Evolutionary conservation across 2,329 filamentous ascomycete genomes (phyloP), one percentile per base, ranked within the genome.

Genomic region (Colletotrichum agaves): DNA sequence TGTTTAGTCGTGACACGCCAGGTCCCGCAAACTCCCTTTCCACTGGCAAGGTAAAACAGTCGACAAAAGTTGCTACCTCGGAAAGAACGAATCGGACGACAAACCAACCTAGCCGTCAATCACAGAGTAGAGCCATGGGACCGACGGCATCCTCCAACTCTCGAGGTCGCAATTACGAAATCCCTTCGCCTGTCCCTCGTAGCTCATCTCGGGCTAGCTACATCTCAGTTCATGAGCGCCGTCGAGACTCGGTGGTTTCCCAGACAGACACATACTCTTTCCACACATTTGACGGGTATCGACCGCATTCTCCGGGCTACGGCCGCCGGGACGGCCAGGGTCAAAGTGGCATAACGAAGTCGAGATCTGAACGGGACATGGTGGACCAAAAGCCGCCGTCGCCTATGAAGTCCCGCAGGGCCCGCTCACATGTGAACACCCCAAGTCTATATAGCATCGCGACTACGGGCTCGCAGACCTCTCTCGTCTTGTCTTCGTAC

Each of bases 381-480:
- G 61, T 61, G 46, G 68, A 73, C 3, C 62, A 69, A 19, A 69
- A 67, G 23, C 66, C 62, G 3, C 31, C 62, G 10, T 69, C 66
- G n/a, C 66, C 66, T 7, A 62, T 69, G 46, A 67, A 65, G n/a
- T 59, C 67, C 61, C 72, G 75, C 27, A 79, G 76, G 2, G 71
- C 71, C 5, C 72, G 71, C 37, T 79, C 79, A 0, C 76, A 77
- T 8, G 73, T 76, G 13, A 77, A 83, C 64, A 79, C 81, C 0
- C 82, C 83, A 2, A 91, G 88, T 70, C 84, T 90, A 15, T 90
- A 90, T 73, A 91, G 87, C 3, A 76, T 90, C 3, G 82, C 81
- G 19, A 86, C 87, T 0, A 86, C 84, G 69, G 84, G 82, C 58
- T 89, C 87, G 0, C 83, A 87, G 67, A 80, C 82, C 2, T 88